These are phyloP conservation scores for Erysiphe pulchra DNA, from an alignment of 2,329 filamentous ascomycete genomes.

Conservation along the genomic window DNA sequence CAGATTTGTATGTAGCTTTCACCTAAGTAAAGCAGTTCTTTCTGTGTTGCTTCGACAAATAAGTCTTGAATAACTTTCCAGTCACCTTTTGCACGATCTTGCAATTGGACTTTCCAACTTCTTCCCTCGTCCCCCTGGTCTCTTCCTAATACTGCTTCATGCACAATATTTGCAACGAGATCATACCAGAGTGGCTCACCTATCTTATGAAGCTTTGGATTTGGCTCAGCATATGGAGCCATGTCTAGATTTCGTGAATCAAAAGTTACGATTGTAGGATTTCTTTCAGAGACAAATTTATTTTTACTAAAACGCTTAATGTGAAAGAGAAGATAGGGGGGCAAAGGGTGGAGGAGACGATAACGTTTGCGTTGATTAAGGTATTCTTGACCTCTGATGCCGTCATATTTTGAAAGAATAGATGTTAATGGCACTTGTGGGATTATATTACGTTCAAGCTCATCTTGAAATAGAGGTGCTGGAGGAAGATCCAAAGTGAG, in stretches of 20 bases:
- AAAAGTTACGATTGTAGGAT: slow-evolving; percentile 95
- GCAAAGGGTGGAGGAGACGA: slow-evolving; percentile 68
- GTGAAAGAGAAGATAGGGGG: slow-evolving; percentile 78
- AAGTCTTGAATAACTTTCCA: slow-evolving; percentile 91
- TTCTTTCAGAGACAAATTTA: slow-evolving; percentile 87
- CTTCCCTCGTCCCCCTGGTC: slow-evolving; percentile 71
- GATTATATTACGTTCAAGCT: slow-evolving; percentile 86
- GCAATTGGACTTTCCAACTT: slow-evolving; percentile 81
- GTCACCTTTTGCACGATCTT: slow-evolving; percentile 55
- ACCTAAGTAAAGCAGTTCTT: slow-evolving; percentile 71
- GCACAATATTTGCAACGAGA: slow-evolving; percentile 81
- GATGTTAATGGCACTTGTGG: slow-evolving; percentile 65
- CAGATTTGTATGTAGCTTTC: slow-evolving; percentile 93
- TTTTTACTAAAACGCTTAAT: slow-evolving; percentile 93
- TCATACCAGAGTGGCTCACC: slow-evolving; percentile 85
- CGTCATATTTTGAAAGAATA: slow-evolving; percentile 83
- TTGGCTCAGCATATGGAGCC: slow-evolving; percentile 74
- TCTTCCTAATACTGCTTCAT: slow-evolving; percentile 50
- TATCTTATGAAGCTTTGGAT: slow-evolving; percentile 40
- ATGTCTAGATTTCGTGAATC: slow-evolving; percentile 67
- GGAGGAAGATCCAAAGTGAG: slow-evolving; percentile 81
- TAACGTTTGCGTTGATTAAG: slow-evolving; percentile 73
- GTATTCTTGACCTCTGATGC: slow-evolving; percentile 64
- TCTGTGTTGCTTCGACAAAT: slow-evolving; percentile 72
- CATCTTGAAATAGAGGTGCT: slow-evolving; percentile 86